A percentile compares a stretch with the other conserved stretches of the same genome.
These are phyloP conservation scores for Colletotrichum neosansevieriae DNA, from an alignment of 2,329 filamentous ascomycete genomes.

Conservation along the genomic window DNA sequence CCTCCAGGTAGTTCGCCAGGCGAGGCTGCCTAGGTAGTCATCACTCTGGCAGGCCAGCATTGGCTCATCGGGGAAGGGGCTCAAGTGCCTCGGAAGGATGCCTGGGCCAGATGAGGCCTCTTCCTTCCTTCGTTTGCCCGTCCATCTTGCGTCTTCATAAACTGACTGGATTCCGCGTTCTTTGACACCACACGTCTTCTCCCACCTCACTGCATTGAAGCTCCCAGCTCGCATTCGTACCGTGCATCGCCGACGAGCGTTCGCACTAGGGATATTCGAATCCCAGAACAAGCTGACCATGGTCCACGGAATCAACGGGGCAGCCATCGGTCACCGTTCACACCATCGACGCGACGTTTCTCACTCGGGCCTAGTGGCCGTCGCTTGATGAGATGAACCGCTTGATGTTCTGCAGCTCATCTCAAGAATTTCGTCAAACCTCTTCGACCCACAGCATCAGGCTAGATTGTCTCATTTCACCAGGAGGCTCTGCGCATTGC, in stretches of 20 bases:
- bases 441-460: constrained; percentile 1
- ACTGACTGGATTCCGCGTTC: too few species aligned
- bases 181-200: not conserved
- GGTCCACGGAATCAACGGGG: not conserved
- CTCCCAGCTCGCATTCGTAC: constrained; percentile 2
- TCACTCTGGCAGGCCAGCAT: too few species aligned
- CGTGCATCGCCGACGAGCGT: not conserved
- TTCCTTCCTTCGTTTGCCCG: too few species aligned
- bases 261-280: too few species aligned
- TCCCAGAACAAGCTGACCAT: too few species aligned
- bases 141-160: too few species aligned
- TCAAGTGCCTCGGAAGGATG: too few species aligned
- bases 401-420: constrained; percentile 14
- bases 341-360: not conserved
- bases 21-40: too few species aligned
- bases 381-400: constrained; percentile 20
- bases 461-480: not conserved
- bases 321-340: too few species aligned
- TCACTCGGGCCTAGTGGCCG: constrained; percentile 1
- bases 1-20: too few species aligned
- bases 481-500: constrained; percentile 11
- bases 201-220: not conserved
- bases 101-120: too few species aligned
- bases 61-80: too few species aligned
- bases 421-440: not conserved